phyloP scores from a whole-genome alignment of 208 protist species.

The Porcisia deanei region DNA sequence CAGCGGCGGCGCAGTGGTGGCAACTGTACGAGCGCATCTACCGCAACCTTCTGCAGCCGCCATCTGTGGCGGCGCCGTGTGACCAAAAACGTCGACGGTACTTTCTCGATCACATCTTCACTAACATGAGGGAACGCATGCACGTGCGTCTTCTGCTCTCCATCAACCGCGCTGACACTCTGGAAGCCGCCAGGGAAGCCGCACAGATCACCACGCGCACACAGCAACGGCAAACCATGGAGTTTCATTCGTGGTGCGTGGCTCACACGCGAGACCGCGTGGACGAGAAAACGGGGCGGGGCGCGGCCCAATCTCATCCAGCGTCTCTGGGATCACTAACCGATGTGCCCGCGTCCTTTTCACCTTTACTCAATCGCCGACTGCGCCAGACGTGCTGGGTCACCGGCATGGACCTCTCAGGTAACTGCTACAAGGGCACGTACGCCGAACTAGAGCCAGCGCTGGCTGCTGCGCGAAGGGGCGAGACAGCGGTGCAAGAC shows the following conservation, averaged over 20 bases:
- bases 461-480: slow-evolving; percentile 36
- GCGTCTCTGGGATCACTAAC: not conserved
- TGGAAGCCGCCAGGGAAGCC: slow-evolving; percentile 39
- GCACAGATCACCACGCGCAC: slow-evolving; percentile 43
- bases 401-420: slow-evolving; percentile 84
- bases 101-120: slow-evolving; percentile 1
- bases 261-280: not conserved
- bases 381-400: slow-evolving; percentile 74
- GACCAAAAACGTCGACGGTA: not conserved
- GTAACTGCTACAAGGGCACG: slow-evolving; percentile 82
- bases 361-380: not conserved
- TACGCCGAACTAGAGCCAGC: slow-evolving; percentile 52
- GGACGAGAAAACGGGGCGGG: not conserved
- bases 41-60: slow-evolving; percentile 4
- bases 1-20: slow-evolving; percentile 21
- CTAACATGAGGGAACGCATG: slow-evolving; percentile 29
- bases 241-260: slow-evolving; percentile 44
- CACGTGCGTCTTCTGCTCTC: slow-evolving; percentile 84
- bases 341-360: not conserved
- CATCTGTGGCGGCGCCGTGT: not conserved
- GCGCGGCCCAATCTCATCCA: not conserved
- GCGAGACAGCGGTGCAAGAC: slow-evolving; percentile 23
- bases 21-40: slow-evolving; percentile 29
- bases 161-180: slow-evolving; percentile 55
- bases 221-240: slow-evolving; percentile 47